phyloP scores from a whole-genome alignment of 306 rosid genomes.

The Glycyrrhiza uralensis region DNA sequence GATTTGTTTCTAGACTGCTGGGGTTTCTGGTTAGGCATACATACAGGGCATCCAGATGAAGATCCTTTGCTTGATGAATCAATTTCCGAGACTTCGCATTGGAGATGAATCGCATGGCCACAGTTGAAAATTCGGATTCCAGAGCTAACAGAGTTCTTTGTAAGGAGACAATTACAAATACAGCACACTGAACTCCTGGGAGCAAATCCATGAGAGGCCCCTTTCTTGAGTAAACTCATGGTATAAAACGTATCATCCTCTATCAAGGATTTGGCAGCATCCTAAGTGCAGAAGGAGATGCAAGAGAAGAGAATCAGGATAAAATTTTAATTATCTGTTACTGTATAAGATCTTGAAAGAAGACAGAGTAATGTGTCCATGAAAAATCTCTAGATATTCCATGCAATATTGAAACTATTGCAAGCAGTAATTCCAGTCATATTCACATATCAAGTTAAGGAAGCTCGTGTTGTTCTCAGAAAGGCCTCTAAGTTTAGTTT shows the following conservation, averaged over 20 bases:
- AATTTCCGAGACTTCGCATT: constrained; percentile 71
- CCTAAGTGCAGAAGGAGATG: constrained; percentile 40
- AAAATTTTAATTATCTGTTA: no score
- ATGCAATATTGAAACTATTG: neutral
- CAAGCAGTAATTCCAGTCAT: neutral
- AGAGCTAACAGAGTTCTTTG: constrained; percentile 56
- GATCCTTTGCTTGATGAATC: constrained; percentile 48
- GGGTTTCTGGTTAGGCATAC: constrained; percentile 67
- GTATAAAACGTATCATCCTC: constrained; percentile 94
- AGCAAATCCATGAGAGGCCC: constrained; percentile 92
- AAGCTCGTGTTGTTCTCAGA: neutral
- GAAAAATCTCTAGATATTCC: neutral
- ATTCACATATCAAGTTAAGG: neutral
- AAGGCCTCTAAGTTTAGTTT: neutral
- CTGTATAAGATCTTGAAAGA: neutral
- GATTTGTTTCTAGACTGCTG: constrained; percentile 69
- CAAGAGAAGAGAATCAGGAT: constrained; percentile 10
- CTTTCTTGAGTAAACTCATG: constrained; percentile 89
- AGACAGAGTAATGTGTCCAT: neutral
- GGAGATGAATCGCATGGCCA: constrained; percentile 90
- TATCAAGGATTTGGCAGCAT: constrained; percentile 90
- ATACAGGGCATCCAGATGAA: constrained; percentile 82
- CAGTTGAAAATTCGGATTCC: constrained; percentile 83
- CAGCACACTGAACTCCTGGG: constrained; percentile 70
- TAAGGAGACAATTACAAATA: constrained; percentile 65